These are phyloP conservation scores for Oidiodendron maius DNA, from an alignment of 495 filamentous ascomycete genomes.

Conservation along the genomic window DNA sequence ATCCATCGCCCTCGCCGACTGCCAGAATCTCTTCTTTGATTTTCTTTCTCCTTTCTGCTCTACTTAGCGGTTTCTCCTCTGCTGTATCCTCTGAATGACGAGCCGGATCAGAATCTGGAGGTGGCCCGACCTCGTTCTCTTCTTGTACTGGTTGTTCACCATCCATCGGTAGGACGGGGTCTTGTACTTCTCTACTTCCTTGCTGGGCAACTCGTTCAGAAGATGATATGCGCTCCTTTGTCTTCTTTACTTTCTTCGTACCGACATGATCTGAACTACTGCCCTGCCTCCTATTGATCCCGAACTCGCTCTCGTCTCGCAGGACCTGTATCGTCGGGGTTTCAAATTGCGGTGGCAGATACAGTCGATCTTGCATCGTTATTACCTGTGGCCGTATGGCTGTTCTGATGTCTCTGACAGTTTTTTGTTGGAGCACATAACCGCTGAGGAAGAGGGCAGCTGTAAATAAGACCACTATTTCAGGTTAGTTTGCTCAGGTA, in stretches of 20 bases:
- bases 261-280: background rate
- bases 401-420: conserved; percentile 39
- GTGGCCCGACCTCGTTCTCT: background rate
- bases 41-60: conserved; percentile 38
- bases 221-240: conserved; percentile 13
- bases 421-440: conserved; percentile 50
- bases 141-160: background rate
- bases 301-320: conserved; percentile 6
- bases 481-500: conserved; percentile 6
- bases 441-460: conserved; percentile 44
- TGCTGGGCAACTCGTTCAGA: background rate
- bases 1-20: conserved; percentile 31
- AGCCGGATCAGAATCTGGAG: background rate
- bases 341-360: conserved; percentile 26
- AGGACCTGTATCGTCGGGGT: background rate
- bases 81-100: background rate
- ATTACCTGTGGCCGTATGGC: conserved; percentile 35
- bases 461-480: conserved; percentile 42
- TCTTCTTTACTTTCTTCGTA: background rate
- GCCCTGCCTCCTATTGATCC: background rate
- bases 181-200: background rate
- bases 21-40: conserved; percentile 46
- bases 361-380: conserved; percentile 34
- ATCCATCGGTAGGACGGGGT: background rate
- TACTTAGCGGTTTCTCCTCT: conserved; percentile 30